These are phyloP conservation scores for Abortiporus biennis DNA, from an alignment of 1,284 basidiomycete species.

Conservation along the genomic window DNA sequence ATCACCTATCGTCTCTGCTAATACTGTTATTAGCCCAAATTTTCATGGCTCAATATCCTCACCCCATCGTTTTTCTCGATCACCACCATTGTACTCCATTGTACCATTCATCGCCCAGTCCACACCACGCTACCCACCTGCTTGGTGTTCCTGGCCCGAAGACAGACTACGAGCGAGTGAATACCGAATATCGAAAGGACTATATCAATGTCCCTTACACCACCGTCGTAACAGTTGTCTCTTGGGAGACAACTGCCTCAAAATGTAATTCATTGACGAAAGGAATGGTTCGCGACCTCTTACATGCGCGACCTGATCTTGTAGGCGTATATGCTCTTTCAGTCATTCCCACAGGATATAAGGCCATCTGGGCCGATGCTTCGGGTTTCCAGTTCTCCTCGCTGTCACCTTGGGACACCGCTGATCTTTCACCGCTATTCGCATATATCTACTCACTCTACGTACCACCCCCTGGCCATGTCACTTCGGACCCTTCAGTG, in stretches of 20 bases:
- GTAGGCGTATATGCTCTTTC: conserved; percentile 3
- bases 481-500: no score
- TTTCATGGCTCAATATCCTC: neutral
- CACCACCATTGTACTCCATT: conserved; percentile 3
- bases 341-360: neutral
- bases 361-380: conserved; percentile 7
- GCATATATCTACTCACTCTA: conserved; percentile 8
- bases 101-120: no score
- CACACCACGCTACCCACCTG: neutral
- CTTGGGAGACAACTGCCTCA: neutral
- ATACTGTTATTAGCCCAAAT: neutral
- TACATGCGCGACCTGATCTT: conserved; percentile 8
- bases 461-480: conserved; percentile 6
- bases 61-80: conserved; percentile 5
- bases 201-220: conserved; percentile 4
- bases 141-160: neutral
- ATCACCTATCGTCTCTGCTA: neutral
- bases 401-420: neutral
- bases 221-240: neutral
- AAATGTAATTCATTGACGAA: neutral
- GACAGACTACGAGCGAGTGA: no score
- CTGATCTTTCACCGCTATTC: conserved; percentile 2
- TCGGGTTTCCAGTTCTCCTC: conserved; percentile 4
- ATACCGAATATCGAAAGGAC: no score
- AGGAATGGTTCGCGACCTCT: neutral